Conservation (phyloP, 306 rosid genomes). For the Cyclanthera cordifolia region DNA sequence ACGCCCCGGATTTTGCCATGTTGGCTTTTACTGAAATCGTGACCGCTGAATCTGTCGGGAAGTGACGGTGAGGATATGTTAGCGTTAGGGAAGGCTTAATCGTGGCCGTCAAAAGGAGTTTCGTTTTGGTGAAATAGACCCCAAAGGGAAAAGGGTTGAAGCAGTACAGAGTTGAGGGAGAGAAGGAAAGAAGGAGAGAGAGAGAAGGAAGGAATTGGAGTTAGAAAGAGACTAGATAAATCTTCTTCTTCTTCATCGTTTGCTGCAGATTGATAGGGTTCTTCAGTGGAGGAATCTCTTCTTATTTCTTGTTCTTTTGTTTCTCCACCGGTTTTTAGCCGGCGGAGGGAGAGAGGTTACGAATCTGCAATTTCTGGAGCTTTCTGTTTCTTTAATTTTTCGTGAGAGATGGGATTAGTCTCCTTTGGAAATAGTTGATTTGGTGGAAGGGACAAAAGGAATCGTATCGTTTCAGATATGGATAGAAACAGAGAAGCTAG, state of each 20-base stretch:
- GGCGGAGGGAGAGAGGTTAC: too few relatives aligned
- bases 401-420: constrained; percentile 3
- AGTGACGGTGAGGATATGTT: constrained; percentile 25
- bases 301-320: constrained; percentile 6
- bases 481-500: constrained; percentile 80
- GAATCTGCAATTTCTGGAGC: constrained; percentile 23
- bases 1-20: constrained; percentile 67
- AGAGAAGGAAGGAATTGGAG: constrained; percentile 26
- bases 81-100: constrained; percentile 22
- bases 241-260: background rate
- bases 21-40: constrained; percentile 13
- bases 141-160: too few relatives aligned
- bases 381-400: constrained; percentile 21
- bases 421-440: constrained; percentile 30
- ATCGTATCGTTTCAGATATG: constrained; percentile 30
- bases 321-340: constrained; percentile 12
- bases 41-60: constrained; percentile 29
- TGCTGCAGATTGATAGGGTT: constrained; percentile 15
- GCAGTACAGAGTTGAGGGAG: too few relatives aligned
- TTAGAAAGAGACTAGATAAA: constrained; percentile 2
- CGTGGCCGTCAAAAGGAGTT: constrained; percentile 51
- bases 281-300: too few relatives aligned
- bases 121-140: constrained; percentile 65
- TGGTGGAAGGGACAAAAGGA: background rate
- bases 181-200: constrained; percentile 30